Conservation (phyloP, 2,329 filamentous ascomycete genomes). For the Pseudopithomyces chartarum region DNA sequence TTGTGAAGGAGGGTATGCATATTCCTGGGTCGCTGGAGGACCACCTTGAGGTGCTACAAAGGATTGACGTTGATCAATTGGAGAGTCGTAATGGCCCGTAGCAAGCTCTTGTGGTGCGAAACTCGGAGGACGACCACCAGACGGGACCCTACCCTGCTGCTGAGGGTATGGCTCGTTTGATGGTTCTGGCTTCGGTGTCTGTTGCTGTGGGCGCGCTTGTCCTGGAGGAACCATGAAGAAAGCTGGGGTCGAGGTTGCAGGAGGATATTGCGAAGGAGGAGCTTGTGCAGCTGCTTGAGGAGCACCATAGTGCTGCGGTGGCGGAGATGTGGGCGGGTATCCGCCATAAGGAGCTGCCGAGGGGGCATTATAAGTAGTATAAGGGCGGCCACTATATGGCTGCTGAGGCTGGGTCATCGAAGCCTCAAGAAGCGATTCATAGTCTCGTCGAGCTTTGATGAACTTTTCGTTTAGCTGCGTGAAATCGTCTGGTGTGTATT, state of each 20-base stretch:
- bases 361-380: conserved; percentile 40
- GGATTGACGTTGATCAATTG: conserved; percentile 51
- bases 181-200: conserved; percentile 35
- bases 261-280: conserved; percentile 46
- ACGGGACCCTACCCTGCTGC: conserved; percentile 42
- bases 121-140: conserved; percentile 41
- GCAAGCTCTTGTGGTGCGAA: conserved; percentile 54
- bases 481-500: conserved; percentile 76
- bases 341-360: conserved; percentile 34
- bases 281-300: conserved; percentile 39
- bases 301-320: conserved; percentile 40
- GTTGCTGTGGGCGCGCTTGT: conserved; percentile 37
- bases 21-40: conserved; percentile 33
- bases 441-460: conserved; percentile 96
- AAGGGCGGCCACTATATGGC: conserved; percentile 72
- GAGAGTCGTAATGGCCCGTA: conserved; percentile 53
- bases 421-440: conserved; percentile 91
- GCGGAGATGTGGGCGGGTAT: conserved; percentile 40
- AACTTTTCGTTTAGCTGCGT: conserved; percentile 99
- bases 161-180: conserved; percentile 45
- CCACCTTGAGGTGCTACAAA: conserved; percentile 36
- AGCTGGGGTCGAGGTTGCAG: conserved; percentile 39
- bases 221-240: conserved; percentile 46
- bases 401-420: conserved; percentile 95
- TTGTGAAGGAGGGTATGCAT: conserved; percentile 27